A percentile compares a stretch with the other conserved stretches of the same genome.
Evolutionary conservation across 805 yeast species (phyloP).

Genomic region (Spathaspora arborariae): DNA sequence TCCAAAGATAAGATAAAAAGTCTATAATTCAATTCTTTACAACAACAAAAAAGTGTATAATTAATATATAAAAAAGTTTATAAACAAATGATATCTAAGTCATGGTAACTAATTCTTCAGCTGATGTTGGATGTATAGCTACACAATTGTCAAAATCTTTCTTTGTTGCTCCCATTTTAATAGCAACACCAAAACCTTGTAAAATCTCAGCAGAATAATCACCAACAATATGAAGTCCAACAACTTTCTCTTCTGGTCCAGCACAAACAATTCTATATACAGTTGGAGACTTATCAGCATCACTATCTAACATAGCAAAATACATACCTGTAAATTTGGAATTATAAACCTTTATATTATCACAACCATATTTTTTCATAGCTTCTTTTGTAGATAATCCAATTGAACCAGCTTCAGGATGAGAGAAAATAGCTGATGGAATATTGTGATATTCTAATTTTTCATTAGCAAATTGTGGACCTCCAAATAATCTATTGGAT

Average conservation of each 20-base stretch:
- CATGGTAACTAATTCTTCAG: constrained; percentile 94
- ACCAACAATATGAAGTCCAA: constrained; percentile 92
- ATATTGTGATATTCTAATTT: constrained; percentile 83
- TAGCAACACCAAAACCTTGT: constrained; percentile 98
- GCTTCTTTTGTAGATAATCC: constrained; percentile 86
- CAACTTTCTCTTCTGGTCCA: constrained; percentile 86
- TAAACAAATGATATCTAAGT: constrained; percentile 15
- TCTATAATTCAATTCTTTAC: no score
- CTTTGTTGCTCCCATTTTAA: constrained; percentile 99
- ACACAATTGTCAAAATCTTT: constrained; percentile 92
- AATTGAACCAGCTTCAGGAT: constrained; percentile 95
- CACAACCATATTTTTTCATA: constrained; percentile 70
- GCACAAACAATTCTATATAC: constrained; percentile 77
- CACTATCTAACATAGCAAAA: constrained; percentile 71
- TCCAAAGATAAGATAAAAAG: constrained; percentile 23
- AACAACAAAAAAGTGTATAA: no score
- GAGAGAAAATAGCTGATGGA: constrained; percentile 96
- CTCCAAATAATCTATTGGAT: constrained; percentile 82
- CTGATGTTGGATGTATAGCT: constrained; percentile 98
- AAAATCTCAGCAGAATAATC: constrained; percentile 87
- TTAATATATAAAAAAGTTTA: no score
- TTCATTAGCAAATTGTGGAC: constrained; percentile 68
- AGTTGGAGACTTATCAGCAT: constrained; percentile 75
- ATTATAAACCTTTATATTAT: constrained; percentile 74
- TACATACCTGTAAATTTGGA: constrained; percentile 89